Base-by-base conservation (phyloP, 352 stramenopile genomes). In the Phytophthora hibernalis region DNA sequence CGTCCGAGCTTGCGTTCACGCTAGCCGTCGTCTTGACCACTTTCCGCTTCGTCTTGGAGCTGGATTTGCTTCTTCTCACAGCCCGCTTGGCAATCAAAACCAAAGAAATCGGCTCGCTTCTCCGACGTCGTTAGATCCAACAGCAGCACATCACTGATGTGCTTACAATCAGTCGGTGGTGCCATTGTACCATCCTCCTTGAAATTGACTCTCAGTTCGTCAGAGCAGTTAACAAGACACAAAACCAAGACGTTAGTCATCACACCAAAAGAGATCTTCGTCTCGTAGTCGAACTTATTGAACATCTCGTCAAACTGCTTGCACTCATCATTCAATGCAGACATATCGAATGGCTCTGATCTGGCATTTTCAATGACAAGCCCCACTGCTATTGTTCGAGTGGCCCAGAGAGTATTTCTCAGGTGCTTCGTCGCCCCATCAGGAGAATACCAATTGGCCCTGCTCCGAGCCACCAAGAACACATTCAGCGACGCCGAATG, bases 31-130 rank as follows among this genome's bases (percentile, higher is more conserved):
- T 83, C 60, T 77, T 74, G 5, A 65, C 48, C 1, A 40, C 18
- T 35, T 91, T 90, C 35, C 73, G 80, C 68, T 87, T 91, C 50
- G 33, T 56, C 54, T 82, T 81, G 20, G 21, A 48, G 1, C 42
- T 48, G 37, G 2, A 18, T 28, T 26, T 48, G 5, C 42, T 26
- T 28, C n/a, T 48, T 45, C 13, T 22, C 15, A 45, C 3, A 31
- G 26, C 26, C 1, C 38, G 10, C 9, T 5, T 38, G 37, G 15
- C 12, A 43, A 6, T 48, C 20, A 11, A 30, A 48, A 2, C 42
- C 18, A n/a, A 48, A 48, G 42, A 48, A 48, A 18, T 26, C 3
- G 7, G n/a, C 18, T 48, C 42, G 42, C 20, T 48, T 48, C 42
- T 30, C 20, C 42, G 42, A 48, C n/a, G 42, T 48, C 18, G 42